Evolutionary conservation across 2,329 filamentous ascomycete species (phyloP), one percentile per base, ranked within the genome.

Genomic region (Penicillium sp.): DNA sequence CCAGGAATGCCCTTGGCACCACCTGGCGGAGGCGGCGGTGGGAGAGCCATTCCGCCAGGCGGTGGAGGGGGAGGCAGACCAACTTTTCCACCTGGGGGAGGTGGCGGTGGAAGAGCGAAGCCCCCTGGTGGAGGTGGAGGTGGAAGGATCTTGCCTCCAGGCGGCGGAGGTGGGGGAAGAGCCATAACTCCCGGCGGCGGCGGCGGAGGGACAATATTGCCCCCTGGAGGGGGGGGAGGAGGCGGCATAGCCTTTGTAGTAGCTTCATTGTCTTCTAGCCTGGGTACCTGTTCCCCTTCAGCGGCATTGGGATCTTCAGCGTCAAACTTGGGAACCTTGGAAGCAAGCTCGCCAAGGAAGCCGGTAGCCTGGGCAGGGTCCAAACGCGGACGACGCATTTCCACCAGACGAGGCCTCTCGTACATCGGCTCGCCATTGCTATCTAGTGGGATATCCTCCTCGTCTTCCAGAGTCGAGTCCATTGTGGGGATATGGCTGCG

Each of bases 371-470:
- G 75, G 75, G 83, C 74, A 41, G 80, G 76, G 59, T 81, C 81
- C 70, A 87, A 78, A 68, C 83, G 84, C 3, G 91, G 91, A 60
- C 91, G 84, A 52, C 71, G 69, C 71, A 93, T 85, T 73, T 94
- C 84, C 56, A 96, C 84, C 49, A 96, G 78, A 54, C 87, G 84
- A 39, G 92, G 90, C 75, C 87, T 93, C 76, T 92, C 90, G 62
- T 87, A 89, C 25, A 93, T 75, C 40, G 87, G 80, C 29, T 82
- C 85, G 21, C 80, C 79, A 33, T 78, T 82, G 34, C 83, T 84
- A 15, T 78, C 79, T 16, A 84, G 81, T 2, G 82, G 80, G 23
- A 72, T 68, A 49, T 73, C 71, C 33, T 54, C 78, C 23, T 74
- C 74, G 44, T 67, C 68, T 59, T 73, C 64, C 19, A 66, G 64